phyloP scores from a whole-genome alignment of 192 early-diverging fungal genomes.

The Entomortierella chlamydospora region DNA sequence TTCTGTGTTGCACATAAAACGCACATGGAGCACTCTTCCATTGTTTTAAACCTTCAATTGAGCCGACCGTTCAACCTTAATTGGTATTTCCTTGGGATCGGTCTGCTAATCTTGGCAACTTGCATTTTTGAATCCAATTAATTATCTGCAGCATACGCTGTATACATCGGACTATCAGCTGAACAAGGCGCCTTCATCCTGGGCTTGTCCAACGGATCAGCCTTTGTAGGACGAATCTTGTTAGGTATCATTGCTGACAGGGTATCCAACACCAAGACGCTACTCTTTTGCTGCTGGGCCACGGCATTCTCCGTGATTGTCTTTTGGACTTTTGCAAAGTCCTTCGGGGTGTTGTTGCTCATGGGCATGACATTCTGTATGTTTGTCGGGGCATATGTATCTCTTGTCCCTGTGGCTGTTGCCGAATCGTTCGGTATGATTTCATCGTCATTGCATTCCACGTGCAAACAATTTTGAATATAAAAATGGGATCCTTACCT shows the following conservation, averaged over 20 bases:
- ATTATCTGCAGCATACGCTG: constrained; percentile 26
- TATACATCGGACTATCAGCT: constrained; percentile 33
- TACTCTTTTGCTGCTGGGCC: constrained; percentile 43
- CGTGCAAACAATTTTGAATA: too few relatives aligned
- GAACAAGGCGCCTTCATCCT: constrained; percentile 42
- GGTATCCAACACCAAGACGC: constrained; percentile 50
- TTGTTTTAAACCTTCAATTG: too few relatives aligned
- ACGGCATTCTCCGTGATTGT: constrained; percentile 52
- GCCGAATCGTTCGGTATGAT: constrained; percentile 55
- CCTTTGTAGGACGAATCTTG: constrained; percentile 41
- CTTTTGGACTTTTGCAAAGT: constrained; percentile 62
- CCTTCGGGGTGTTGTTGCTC: constrained; percentile 50
- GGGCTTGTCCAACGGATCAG: constrained; percentile 37
- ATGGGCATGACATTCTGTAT: constrained; percentile 59
- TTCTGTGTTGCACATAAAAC: too few relatives aligned
- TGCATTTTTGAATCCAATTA: neutral
- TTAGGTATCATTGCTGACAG: constrained; percentile 54
- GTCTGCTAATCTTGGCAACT: too few relatives aligned
- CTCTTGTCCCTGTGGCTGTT: constrained; percentile 54
- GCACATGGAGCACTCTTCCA: too few relatives aligned
- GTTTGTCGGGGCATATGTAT: constrained; percentile 61
- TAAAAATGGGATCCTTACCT: too few relatives aligned
- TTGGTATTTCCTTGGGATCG: too few relatives aligned
- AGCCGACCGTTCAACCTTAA: too few relatives aligned
- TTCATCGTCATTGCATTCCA: neutral